phyloP scores from a whole-genome alignment of 768 basidiomycete species.

The Calvatia gigantea region DNA sequence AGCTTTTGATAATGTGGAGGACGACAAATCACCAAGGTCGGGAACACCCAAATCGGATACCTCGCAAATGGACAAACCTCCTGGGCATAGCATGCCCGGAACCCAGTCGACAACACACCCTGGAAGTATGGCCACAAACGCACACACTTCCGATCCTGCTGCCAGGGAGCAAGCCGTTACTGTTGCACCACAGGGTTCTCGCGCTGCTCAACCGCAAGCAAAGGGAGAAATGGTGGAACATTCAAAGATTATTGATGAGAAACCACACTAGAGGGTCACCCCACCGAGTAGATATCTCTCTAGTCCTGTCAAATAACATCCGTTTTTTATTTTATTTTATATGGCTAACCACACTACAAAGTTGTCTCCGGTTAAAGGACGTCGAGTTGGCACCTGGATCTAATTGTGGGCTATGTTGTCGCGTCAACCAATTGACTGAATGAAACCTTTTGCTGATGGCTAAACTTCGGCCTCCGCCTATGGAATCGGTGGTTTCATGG shows the following conservation, averaged over 20 bases:
- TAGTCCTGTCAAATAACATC: too few species aligned
- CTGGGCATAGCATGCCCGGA: background rate
- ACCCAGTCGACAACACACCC: background rate
- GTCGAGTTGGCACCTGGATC: background rate
- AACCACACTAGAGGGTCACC: background rate
- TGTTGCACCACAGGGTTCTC: background rate
- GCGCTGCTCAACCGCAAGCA: background rate
- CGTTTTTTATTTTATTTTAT: too few species aligned
- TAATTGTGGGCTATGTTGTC: too few species aligned
- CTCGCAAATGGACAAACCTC: background rate
- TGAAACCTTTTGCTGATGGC: too few species aligned
- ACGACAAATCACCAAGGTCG: background rate
- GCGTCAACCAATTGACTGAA: background rate
- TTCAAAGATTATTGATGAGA: background rate
- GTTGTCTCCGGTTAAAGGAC: background rate
- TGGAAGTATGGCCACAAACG: background rate
- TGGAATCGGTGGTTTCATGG: background rate
- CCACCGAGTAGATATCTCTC: too few species aligned
- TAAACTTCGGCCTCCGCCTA: background rate
- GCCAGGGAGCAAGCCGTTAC: background rate
- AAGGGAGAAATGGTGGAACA: background rate
- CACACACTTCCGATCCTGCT: background rate
- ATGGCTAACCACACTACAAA: background rate
- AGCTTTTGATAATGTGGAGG: background rate
- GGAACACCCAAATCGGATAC: background rate